Evolutionary conservation across 2,329 filamentous ascomycete genomes (phyloP), one percentile per base, ranked within the genome.

Genomic region (Cryphonectria parasitica): DNA sequence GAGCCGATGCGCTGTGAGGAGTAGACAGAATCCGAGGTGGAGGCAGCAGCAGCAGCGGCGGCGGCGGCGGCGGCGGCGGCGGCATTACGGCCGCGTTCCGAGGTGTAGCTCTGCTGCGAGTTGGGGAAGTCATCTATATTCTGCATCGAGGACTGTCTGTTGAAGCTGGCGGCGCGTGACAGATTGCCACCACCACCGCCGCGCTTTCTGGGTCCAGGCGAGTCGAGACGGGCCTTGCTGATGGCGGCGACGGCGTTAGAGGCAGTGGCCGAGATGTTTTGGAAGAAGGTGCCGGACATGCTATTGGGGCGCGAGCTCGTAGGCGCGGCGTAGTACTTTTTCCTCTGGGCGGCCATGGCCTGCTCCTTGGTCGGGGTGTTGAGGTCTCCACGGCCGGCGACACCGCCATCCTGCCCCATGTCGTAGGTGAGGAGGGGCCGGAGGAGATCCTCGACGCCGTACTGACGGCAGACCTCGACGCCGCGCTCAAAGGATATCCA

Each of bases 321-420:
- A 62, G 87, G 88, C 64, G 89, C 87, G 74, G 92, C 97, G 82
- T 98, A 98, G 81, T 98, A 89, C 74, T 95, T 89, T 80, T 99
- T 98, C 75, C 96, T 86, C 81, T 94, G 92, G 6, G 95, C 95
- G 15, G 96, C 96, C 95, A 98, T 97, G 72, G 96, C 96, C 81
- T 98, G 96, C 81, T 98, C 96, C 81, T 99, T 99, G 52, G 96
- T 99, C 0, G 96, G 96, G 0, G 96, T 98, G 77, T 98, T 95
- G 76, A 97, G 88, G 75, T 91, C 89, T 63, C 92, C 92, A 63
- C 90, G 89, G 69, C 91, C 91, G 6, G 91, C 89, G 66, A 89
- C 81, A 65, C 90, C 90, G 65, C 93, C 92, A 72, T 95, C 91
- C 75, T 91, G 89, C 68, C 89, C 90, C 84, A 94, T 92, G 77